Evolutionary conservation across 108 stramenopile species (phyloP).

Genomic region (Nitzschia sp.): DNA sequence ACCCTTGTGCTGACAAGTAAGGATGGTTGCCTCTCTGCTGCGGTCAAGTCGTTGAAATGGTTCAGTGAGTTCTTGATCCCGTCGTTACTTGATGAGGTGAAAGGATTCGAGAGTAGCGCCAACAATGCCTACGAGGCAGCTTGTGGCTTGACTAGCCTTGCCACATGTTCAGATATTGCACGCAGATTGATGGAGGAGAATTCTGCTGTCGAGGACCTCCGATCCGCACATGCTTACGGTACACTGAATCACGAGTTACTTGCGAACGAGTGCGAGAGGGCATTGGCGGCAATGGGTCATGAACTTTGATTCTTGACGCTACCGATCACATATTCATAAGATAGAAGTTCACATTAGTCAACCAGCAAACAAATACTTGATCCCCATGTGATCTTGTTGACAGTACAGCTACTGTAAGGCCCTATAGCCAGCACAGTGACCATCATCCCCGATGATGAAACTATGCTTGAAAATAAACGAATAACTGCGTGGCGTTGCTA

Average conservation of each 20-base stretch:
- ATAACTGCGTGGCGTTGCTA: too few species aligned
- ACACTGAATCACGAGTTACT: slow-evolving; percentile 55
- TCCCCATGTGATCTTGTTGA: not conserved
- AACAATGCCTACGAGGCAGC: slow-evolving; percentile 69
- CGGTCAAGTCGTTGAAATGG: slow-evolving; percentile 47
- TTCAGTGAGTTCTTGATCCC: slow-evolving; percentile 61
- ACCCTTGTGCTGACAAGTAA: slow-evolving; percentile 45
- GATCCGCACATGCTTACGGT: slow-evolving; percentile 49
- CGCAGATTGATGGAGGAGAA: slow-evolving; percentile 30
- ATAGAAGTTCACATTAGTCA: too few species aligned
- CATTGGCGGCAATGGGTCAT: slow-evolving; percentile 24
- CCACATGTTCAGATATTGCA: slow-evolving; percentile 37
- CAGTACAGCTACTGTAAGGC: too few species aligned
- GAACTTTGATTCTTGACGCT: not conserved
- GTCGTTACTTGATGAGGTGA: slow-evolving; percentile 50
- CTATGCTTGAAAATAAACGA: too few species aligned
- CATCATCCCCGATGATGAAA: too few species aligned
- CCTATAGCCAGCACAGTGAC: too few species aligned
- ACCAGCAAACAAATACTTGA: too few species aligned
- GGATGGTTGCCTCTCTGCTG: slow-evolving; percentile 34
- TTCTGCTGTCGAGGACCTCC: slow-evolving; percentile 39
- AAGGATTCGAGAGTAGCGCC: slow-evolving; percentile 39
- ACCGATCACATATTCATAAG: too few species aligned
- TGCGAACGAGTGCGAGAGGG: slow-evolving; percentile 46
- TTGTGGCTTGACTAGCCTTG: slow-evolving; percentile 46